Evolutionary conservation across 164 flowering plant genomes (phyloP).

Genomic region (Magnolia officinalis): DNA sequence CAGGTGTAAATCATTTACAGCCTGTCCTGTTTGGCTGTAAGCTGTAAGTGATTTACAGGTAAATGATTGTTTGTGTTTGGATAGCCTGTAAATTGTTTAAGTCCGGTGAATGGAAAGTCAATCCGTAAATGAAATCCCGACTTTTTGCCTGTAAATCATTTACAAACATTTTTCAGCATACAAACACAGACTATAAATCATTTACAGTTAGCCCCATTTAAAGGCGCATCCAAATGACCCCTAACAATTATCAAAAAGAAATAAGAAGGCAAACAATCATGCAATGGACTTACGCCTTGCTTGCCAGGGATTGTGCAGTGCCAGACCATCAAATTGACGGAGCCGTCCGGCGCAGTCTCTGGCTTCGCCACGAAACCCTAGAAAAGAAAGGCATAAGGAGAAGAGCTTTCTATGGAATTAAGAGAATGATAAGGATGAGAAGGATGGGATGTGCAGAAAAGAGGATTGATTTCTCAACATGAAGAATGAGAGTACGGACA

Average conservation of each 20-base stretch:
- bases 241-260: background rate
- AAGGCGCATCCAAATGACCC: background rate
- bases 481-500: slow-evolving; percentile 27
- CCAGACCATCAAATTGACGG: slow-evolving; percentile 82
- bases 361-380: slow-evolving; percentile 93
- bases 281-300: slow-evolving; percentile 42
- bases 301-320: slow-evolving; percentile 87
- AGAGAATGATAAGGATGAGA: background rate
- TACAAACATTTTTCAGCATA: no score
- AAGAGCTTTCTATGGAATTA: background rate
- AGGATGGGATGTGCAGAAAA: no score
- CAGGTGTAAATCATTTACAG: no score
- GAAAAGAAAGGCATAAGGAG: background rate
- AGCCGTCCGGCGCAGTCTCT: slow-evolving; percentile 65
- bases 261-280: background rate
- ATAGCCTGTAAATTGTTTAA: no score
- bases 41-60: no score
- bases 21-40: no score
- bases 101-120: no score
- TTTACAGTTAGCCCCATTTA: background rate
- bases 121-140: no score
- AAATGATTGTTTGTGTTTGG: no score
- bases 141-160: no score
- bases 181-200: no score
- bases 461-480: no score